Base-by-base conservation (phyloP, 1,139 yeast genomes). In the Spathaspora jeffriesii region DNA sequence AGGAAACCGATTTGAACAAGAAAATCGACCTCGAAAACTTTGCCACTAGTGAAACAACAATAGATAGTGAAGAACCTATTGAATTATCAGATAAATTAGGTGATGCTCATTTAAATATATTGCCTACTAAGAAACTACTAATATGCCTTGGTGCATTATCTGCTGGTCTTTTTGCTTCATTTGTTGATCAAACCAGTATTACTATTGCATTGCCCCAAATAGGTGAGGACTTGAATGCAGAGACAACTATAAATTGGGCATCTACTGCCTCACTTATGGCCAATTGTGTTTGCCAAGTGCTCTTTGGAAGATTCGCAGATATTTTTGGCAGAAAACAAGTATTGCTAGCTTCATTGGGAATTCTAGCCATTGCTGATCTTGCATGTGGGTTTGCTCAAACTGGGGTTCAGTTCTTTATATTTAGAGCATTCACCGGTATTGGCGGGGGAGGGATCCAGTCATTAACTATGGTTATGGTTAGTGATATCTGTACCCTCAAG, bases 381-480 rank as follows among this genome's bases (percentile, higher is more conserved):
- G 67, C 71, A 6, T 71, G 79, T 59, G 78, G 79, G 3, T 65
- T 73, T 50, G 65, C 75, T 4, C 59, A 56, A 40, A 64, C 63
- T 25, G 71, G 75, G 7, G 62, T 67, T 2, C 67, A 70, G 56
- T 63, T 73, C 41, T 72, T 67, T 49, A 65, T 75, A 1, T 73
- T 73, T 50, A 57, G 79, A 49, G 78, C 73, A 1, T 52, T 73
- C 20, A 70, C 77, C 5, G 79, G 80, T 3, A 62, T 74, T 20
- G 79, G 79, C 5, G 67, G 69, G 21, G 80, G 79, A 4, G 80
- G 79, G 0, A 65, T 70, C 1, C 73, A 73, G 37, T 68, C 75
- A 27, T 55, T 74, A 46, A 63, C 67, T 1, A 73, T 73, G 76
- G 73, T 73, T n/a, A 66, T 73, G 13, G 62, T 72, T 47, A 68